These are phyloP conservation scores for Articulospora tetracladia DNA, from an alignment of 495 filamentous ascomycete genomes.

Conservation along the genomic window DNA sequence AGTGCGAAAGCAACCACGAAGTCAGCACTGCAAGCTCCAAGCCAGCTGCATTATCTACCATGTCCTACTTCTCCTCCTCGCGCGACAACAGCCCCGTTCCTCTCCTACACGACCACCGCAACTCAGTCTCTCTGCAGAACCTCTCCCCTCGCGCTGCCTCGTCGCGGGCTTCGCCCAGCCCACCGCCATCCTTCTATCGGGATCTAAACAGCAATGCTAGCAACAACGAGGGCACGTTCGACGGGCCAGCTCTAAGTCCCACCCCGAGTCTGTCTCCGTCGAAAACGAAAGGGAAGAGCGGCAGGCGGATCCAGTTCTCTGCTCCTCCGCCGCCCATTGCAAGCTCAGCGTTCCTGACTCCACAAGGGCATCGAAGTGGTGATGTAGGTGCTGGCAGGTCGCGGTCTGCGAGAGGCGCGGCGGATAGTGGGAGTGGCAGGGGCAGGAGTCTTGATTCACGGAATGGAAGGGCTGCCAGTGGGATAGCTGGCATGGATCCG, in stretches of 20 bases:
- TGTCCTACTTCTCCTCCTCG: slow-evolving; percentile 20
- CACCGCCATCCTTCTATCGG: slow-evolving; percentile 23
- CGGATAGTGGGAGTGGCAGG: background rate
- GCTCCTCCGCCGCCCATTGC: slow-evolving; percentile 26
- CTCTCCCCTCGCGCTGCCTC: slow-evolving; percentile 16
- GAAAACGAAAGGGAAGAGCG: background rate
- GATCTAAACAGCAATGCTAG: background rate
- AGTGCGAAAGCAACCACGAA: too few species aligned
- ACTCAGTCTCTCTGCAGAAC: slow-evolving; percentile 19
- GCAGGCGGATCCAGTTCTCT: slow-evolving; percentile 19
- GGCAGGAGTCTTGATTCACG: slow-evolving; percentile 1
- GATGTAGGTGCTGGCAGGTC: background rate
- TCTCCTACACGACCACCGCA: slow-evolving; percentile 16
- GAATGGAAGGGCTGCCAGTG: background rate
- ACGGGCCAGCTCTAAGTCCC: background rate
- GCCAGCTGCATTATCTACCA: slow-evolving; percentile 8
- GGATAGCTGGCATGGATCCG: slow-evolving; percentile 13
- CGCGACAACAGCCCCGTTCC: slow-evolving; percentile 12
- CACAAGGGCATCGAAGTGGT: background rate
- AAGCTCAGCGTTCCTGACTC: slow-evolving; percentile 4
- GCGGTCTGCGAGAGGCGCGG: background rate
- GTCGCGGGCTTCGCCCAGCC: slow-evolving; percentile 12
- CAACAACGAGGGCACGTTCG: background rate
- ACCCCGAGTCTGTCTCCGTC: slow-evolving; percentile 4
- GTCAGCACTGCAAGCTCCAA: background rate